Evolutionary conservation across 1,284 basidiomycete species (phyloP).

Genomic region (Leccinum proliferum): DNA sequence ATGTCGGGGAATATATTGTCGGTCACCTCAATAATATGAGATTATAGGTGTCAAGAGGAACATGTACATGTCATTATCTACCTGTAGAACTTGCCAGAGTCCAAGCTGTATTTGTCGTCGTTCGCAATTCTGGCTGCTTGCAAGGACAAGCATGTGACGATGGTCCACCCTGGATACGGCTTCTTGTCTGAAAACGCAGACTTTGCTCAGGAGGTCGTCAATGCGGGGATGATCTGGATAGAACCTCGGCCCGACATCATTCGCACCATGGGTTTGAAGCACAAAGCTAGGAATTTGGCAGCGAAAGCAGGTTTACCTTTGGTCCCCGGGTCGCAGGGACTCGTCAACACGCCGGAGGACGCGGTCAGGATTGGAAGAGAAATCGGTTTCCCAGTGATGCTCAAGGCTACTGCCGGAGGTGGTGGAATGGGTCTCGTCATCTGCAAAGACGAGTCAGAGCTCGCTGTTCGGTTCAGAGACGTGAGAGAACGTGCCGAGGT

Average conservation of each 20-base stretch:
- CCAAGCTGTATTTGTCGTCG: slow-evolving; percentile 39
- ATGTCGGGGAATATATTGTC: too few relatives aligned
- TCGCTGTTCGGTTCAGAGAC: slow-evolving; percentile 33
- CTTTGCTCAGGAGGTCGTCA: slow-evolving; percentile 47
- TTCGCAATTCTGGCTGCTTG: slow-evolving; percentile 42
- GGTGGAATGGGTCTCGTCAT: slow-evolving; percentile 69
- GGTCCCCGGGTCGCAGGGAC: slow-evolving; percentile 52
- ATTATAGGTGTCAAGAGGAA: too few relatives aligned
- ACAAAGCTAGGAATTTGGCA: slow-evolving; percentile 51
- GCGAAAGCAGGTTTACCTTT: slow-evolving; percentile 44
- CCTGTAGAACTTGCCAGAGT: slow-evolving; percentile 23
- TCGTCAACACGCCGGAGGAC: slow-evolving; percentile 39
- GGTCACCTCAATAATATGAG: too few relatives aligned
- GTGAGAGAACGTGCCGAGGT: slow-evolving; percentile 46
- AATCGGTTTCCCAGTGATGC: slow-evolving; percentile 59
- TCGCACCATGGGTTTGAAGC: slow-evolving; percentile 56
- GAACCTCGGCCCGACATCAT: slow-evolving; percentile 56
- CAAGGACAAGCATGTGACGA: slow-evolving; percentile 40
- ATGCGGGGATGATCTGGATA: slow-evolving; percentile 52
- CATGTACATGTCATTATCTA: too few relatives aligned
- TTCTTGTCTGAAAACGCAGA: slow-evolving; percentile 63
- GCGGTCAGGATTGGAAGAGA: slow-evolving; percentile 37
- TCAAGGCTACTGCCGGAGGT: slow-evolving; percentile 69
- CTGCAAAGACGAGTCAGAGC: slow-evolving; percentile 40
- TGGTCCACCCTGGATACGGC: slow-evolving; percentile 64